Conservation (phyloP, 2,329 filamentous ascomycete species). For the Fusarium transvaalense region DNA sequence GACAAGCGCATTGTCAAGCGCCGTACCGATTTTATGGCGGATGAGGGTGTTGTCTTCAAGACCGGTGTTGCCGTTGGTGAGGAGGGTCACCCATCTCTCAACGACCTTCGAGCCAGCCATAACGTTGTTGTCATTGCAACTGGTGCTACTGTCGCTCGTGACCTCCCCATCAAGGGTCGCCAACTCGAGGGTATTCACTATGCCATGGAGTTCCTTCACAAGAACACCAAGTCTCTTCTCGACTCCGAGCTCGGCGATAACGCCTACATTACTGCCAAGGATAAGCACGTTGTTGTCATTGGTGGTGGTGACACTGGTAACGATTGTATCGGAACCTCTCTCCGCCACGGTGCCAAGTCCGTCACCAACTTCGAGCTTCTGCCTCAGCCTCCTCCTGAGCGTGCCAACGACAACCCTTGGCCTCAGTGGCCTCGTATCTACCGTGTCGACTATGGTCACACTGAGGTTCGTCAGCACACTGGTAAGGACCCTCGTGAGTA, state of each 20-base stretch:
- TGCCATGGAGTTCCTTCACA: constrained; percentile 97
- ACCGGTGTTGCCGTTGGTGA: constrained; percentile 83
- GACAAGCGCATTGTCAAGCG: constrained; percentile 98
- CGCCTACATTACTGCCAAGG: constrained; percentile 92
- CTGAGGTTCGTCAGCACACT: constrained; percentile 94
- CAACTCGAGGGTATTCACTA: constrained; percentile 92
- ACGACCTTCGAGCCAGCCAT: constrained; percentile 78
- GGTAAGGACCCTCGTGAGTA: constrained; percentile 96
- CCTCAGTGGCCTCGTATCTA: constrained; percentile 98
- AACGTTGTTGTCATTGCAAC: constrained; percentile 93
- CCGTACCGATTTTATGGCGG: constrained; percentile 93
- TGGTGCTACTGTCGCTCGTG: constrained; percentile 91
- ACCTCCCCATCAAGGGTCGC: constrained; percentile 90
- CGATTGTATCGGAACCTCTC: constrained; percentile 96
- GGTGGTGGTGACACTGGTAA: constrained; percentile 98
- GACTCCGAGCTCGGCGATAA: constrained; percentile 89
- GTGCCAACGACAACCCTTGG: constrained; percentile 96
- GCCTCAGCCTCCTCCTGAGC: constrained; percentile 90
- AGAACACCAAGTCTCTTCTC: constrained; percentile 96
- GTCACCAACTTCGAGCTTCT: constrained; percentile 97
- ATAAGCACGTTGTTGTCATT: constrained; percentile 95
- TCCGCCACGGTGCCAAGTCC: constrained; percentile 94
- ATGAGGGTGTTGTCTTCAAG: constrained; percentile 87
- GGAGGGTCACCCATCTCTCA: constrained; percentile 70
- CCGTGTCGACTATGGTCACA: constrained; percentile 97